A percentile compares a stretch with the other conserved stretches of the same genome.
These are phyloP conservation scores for Orbilia ellipsospora DNA, from an alignment of 2,329 filamentous ascomycete species.

Conservation along the genomic window DNA sequence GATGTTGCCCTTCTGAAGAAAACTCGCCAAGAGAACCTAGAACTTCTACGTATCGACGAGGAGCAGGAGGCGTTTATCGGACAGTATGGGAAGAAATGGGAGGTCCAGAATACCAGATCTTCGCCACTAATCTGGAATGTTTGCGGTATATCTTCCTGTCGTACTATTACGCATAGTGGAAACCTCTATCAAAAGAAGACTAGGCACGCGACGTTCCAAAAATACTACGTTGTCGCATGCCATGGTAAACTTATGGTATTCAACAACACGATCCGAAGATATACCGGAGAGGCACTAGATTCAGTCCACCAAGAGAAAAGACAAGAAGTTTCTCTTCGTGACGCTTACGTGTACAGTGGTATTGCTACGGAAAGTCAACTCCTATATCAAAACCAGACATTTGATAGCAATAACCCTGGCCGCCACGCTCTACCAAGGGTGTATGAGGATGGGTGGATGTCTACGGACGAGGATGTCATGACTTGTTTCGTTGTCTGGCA, in stretches of 20 bases:
- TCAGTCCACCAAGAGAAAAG: slow-evolving; percentile 73
- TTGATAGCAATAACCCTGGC: slow-evolving; percentile 72
- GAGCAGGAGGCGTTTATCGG: slow-evolving; percentile 73
- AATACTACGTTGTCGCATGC: slow-evolving; percentile 71
- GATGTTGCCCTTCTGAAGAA: slow-evolving; percentile 71
- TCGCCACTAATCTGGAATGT: slow-evolving; percentile 75
- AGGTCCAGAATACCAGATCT: slow-evolving; percentile 73
- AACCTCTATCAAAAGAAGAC: slow-evolving; percentile 73
- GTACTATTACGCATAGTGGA: slow-evolving; percentile 72
- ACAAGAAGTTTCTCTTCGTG: slow-evolving; percentile 64
- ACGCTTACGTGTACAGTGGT: slow-evolving; percentile 63
- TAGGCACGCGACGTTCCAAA: slow-evolving; percentile 71
- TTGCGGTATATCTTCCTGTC: slow-evolving; percentile 73
- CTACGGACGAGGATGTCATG: slow-evolving; percentile 73
- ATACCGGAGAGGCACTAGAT: slow-evolving; percentile 68
- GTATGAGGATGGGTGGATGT: slow-evolving; percentile 72
- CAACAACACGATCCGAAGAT: slow-evolving; percentile 69
- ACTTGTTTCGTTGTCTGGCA: slow-evolving; percentile 76
- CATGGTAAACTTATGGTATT: slow-evolving; percentile 73
- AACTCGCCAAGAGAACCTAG: slow-evolving; percentile 70
- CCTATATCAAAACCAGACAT: slow-evolving; percentile 72
- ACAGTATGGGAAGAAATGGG: slow-evolving; percentile 75
- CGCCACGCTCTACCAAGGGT: slow-evolving; percentile 70
- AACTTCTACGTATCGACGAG: slow-evolving; percentile 73
- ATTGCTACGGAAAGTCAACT: slow-evolving; percentile 74